Evolutionary conservation across 495 filamentous ascomycete genomes (phyloP), one percentile per base, ranked within the genome.

Genomic region (Monascus purpureus): DNA sequence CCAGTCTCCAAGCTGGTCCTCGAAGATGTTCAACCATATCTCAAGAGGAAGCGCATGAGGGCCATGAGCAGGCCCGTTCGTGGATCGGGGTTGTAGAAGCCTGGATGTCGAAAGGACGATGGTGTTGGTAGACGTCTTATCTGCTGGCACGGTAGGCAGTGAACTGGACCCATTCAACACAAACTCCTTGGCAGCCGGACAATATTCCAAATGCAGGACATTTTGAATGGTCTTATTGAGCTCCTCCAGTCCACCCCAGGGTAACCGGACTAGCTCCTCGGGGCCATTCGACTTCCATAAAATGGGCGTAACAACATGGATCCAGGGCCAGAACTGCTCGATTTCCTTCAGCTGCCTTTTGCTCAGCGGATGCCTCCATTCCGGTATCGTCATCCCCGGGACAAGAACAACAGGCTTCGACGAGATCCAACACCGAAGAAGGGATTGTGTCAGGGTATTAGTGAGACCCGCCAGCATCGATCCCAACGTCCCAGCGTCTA

Each of bases 351-450:
- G 67, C 47, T 93, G 84, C 43, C 80, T 75, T 52, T 74, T 76
- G 13, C 77, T 88, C 56, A 88, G 73, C 9, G 82, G 82, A 43
- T 87, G 80, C 47, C 85, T 73, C 84, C 84, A 93, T 72, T 81
- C 79, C 34, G 75, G 62, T 4, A 67, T 67, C 4, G 77, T 81
- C 82, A 93, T 88, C 27, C 77, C 80, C 0, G 83, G 84, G 9
- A 90, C 72, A 13, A 93, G 55, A 28, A 88, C 52, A 13, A 88
- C 81, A 40, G 82, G 77, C 56, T 90, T 90, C 2, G 73, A 72
- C 3, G 81, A 78, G 36, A 86, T 75, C 84, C 84, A 93, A 25
- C 77, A 75, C 17, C 83, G 70, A 25, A 93, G 48, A 4, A 87
- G 70, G 24, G 82, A 73, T 23, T 87, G 58, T 2, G 85, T 63